phyloP scores from a whole-genome alignment of 768 basidiomycete genomes.

The Hericium alpestre region DNA sequence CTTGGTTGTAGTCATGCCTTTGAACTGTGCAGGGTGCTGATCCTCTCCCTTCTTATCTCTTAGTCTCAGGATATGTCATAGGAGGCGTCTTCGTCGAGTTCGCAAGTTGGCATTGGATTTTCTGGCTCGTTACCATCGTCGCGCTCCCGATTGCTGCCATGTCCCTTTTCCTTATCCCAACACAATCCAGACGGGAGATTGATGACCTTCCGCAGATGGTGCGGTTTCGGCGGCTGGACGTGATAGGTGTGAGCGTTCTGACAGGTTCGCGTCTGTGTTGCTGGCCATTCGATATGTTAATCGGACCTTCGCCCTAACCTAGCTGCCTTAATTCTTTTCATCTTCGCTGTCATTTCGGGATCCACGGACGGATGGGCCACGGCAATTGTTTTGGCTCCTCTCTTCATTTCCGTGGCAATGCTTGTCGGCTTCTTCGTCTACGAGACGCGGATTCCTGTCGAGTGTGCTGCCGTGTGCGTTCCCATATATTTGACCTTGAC shows the following conservation, averaged over 20 bases:
- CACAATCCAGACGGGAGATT: conserved; percentile 5
- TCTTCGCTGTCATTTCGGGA: conserved; percentile 28
- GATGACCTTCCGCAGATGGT: background rate
- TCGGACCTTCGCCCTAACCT: background rate
- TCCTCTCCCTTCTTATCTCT: background rate
- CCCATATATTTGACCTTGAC: too few relatives aligned
- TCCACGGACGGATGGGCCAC: conserved; percentile 32
- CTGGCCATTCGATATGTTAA: too few relatives aligned
- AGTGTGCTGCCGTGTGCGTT: conserved; percentile 23
- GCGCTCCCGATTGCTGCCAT: conserved; percentile 20
- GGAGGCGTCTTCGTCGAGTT: conserved; percentile 27
- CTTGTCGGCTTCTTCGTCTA: conserved; percentile 31
- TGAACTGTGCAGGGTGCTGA: background rate
- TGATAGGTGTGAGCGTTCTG: conserved; percentile 26
- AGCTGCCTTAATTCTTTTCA: conserved; percentile 25
- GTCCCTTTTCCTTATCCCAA: conserved; percentile 24
- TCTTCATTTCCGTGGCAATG: conserved; percentile 29
- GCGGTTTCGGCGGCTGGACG: conserved; percentile 21
- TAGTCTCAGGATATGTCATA: conserved; percentile 24
- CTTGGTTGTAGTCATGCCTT: background rate
- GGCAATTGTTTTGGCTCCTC: conserved; percentile 30
- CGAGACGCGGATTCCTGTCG: conserved; percentile 25
- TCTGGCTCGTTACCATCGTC: conserved; percentile 34
- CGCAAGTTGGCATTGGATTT: conserved; percentile 34
- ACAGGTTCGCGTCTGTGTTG: conserved; percentile 14